phyloP scores from a whole-genome alignment of 371 early-diverging fungal genomes.

The Mucor irregularis region DNA sequence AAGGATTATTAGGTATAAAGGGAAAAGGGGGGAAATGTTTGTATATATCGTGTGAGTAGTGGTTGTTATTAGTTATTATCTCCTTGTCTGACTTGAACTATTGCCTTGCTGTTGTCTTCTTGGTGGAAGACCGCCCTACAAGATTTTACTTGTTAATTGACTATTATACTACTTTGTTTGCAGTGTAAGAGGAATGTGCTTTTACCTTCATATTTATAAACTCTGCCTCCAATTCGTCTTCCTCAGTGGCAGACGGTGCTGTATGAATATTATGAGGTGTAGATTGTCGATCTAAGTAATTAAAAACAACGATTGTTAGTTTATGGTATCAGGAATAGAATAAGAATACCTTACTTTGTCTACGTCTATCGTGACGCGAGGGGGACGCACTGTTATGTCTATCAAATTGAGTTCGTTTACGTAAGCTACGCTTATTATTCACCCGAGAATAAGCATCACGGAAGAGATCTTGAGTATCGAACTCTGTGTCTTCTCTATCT shows the following conservation, averaged over 20 bases:
- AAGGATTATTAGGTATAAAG: too few relatives aligned
- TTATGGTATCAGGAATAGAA: too few relatives aligned
- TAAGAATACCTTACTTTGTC: conserved; percentile 20
- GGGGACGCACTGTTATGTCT: conserved; percentile 18
- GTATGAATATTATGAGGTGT: conserved; percentile 28
- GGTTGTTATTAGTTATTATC: too few relatives aligned
- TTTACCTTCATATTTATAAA: conserved; percentile 26
- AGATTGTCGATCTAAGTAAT: conserved; percentile 15
- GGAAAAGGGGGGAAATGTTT: not conserved
- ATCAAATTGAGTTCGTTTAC: conserved; percentile 12
- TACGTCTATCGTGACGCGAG: conserved; percentile 24
- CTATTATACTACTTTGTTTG: too few relatives aligned
- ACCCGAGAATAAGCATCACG: conserved; percentile 19
- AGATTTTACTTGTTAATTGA: not conserved
- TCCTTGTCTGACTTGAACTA: conserved; percentile 5
- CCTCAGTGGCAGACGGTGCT: conserved; percentile 13
- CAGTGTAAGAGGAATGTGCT: not conserved
- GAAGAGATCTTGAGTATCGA: conserved; percentile 18
- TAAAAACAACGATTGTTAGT: not conserved
- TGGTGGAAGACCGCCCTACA: conserved; percentile 16
- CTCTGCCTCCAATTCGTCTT: conserved; percentile 29
- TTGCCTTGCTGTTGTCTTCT: conserved; percentile 13
- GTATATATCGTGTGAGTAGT: not conserved
- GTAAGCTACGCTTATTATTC: conserved; percentile 7
- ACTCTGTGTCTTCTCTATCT: conserved; percentile 13